Conservation (phyloP, 257 asterid species). For the Solanum clarkiae region DNA sequence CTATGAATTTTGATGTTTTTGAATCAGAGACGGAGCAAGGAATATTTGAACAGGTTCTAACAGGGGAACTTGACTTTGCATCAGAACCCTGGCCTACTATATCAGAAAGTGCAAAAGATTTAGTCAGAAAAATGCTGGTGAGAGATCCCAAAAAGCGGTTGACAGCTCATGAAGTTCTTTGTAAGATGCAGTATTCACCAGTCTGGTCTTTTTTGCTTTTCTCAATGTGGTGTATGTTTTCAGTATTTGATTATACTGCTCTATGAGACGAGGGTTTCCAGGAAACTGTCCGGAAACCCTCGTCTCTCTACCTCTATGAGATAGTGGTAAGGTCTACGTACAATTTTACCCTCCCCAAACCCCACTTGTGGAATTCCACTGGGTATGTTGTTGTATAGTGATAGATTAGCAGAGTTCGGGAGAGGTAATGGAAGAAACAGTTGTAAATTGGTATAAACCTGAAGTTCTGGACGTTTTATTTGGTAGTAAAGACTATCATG, state of each 20-base stretch:
- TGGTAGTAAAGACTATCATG: not conserved
- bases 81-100: constrained; percentile 75
- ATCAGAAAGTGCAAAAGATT: constrained; percentile 57
- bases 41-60: constrained; percentile 60
- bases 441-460: not conserved
- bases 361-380: too few species aligned
- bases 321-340: too few species aligned
- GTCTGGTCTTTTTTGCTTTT: not conserved
- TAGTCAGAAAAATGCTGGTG: constrained; percentile 49
- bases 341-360: too few species aligned
- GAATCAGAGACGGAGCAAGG: constrained; percentile 57
- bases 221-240: not conserved
- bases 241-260: not conserved
- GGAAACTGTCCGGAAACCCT: too few species aligned
- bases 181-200: constrained; percentile 25
- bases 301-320: too few species aligned
- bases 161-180: constrained; percentile 60
- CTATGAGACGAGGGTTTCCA: too few species aligned
- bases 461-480: not conserved
- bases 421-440: not conserved
- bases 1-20: not conserved
- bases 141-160: constrained; percentile 54
- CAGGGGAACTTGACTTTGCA: constrained; percentile 53
- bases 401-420: not conserved
- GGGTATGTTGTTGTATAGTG: not conserved